Evolutionary conservation across 371 early-diverging fungal genomes (phyloP).

Genomic region (Umbelopsis sp.): DNA sequence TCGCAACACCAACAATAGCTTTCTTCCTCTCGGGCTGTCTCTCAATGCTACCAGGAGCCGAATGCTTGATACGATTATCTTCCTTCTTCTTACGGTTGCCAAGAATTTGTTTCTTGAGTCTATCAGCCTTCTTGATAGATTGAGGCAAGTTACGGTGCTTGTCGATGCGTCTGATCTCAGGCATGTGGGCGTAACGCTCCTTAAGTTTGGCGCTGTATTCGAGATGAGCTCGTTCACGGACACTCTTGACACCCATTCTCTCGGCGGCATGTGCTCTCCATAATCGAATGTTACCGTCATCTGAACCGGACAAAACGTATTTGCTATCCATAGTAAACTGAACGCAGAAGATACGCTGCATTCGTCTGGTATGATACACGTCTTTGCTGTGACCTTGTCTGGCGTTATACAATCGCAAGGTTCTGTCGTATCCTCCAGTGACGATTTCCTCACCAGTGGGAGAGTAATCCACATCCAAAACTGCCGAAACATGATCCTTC

Average conservation of each 20-base stretch:
- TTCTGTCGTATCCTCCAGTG: conserved; percentile 95
- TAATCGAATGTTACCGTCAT: conserved; percentile 97
- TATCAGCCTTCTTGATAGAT: conserved; percentile 76
- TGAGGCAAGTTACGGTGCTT: conserved; percentile 88
- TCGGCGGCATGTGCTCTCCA: conserved; percentile 97
- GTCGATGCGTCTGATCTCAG: conserved; percentile 88
- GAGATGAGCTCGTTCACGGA: conserved; percentile 82
- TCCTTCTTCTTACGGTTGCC: conserved; percentile 84
- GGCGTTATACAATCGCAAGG: conserved; percentile 91
- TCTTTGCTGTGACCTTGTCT: conserved; percentile 88
- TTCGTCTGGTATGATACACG: conserved; percentile 98
- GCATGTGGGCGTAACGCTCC: conserved; percentile 92
- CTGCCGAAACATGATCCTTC: conserved; percentile 97
- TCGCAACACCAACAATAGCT: conserved; percentile 75
- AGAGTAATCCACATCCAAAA: conserved; percentile 96
- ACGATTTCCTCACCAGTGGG: conserved; percentile 98
- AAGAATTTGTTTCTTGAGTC: conserved; percentile 80
- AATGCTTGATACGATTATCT: conserved; percentile 79
- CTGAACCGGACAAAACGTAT: conserved; percentile 96
- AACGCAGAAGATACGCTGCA: conserved; percentile 95
- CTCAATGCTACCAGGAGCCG: conserved; percentile 67
- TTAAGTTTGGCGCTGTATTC: conserved; percentile 89
- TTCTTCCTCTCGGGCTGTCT: conserved; percentile 81
- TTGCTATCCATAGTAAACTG: conserved; percentile 94
- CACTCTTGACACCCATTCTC: conserved; percentile 77